Evolutionary conservation across 805 yeast genomes (phyloP).

Genomic region (Suhomyces sp.): DNA sequence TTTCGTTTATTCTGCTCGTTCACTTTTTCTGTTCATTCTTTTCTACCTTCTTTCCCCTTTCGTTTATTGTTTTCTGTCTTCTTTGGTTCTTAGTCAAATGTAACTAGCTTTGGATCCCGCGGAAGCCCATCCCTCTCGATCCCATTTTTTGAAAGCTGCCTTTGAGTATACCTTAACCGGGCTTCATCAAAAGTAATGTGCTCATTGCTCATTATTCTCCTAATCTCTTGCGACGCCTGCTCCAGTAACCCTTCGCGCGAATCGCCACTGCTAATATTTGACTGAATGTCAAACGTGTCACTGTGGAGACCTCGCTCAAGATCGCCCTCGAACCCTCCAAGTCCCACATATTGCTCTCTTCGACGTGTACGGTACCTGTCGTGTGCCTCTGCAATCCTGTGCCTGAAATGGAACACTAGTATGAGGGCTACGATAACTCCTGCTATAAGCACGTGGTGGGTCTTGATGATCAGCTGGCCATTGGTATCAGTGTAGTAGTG

Average conservation of each 20-base stretch:
- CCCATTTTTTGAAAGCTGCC: slow-evolving; percentile 34
- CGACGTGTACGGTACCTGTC: slow-evolving; percentile 28
- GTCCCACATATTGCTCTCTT: slow-evolving; percentile 28
- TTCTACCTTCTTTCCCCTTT: not conserved
- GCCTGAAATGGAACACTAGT: slow-evolving; percentile 31
- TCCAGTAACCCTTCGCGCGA: slow-evolving; percentile 60
- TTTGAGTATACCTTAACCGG: slow-evolving; percentile 48
- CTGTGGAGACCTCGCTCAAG: slow-evolving; percentile 57
- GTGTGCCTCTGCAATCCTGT: slow-evolving; percentile 24
- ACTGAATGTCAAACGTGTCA: slow-evolving; percentile 50
- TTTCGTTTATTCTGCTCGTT: not conserved
- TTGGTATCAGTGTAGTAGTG: slow-evolving; percentile 2
- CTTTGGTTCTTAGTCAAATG: slow-evolving; percentile 8
- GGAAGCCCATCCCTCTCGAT: slow-evolving; percentile 19
- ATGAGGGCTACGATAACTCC: slow-evolving; percentile 16
- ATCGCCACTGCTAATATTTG: slow-evolving; percentile 47
- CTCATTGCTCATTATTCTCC: slow-evolving; percentile 50
- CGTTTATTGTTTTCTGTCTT: not conserved
- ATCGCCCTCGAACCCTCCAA: slow-evolving; percentile 39
- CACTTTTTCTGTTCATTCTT: too few species aligned
- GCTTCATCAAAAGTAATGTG: slow-evolving; percentile 67
- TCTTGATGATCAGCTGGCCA: slow-evolving; percentile 2
- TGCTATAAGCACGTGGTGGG: slow-evolving; percentile 16
- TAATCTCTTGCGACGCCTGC: slow-evolving; percentile 49
- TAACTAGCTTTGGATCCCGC: slow-evolving; percentile 19